Evolutionary conservation across 371 early-diverging fungal genomes (phyloP).

Genomic region (Capillidium heterosporum): DNA sequence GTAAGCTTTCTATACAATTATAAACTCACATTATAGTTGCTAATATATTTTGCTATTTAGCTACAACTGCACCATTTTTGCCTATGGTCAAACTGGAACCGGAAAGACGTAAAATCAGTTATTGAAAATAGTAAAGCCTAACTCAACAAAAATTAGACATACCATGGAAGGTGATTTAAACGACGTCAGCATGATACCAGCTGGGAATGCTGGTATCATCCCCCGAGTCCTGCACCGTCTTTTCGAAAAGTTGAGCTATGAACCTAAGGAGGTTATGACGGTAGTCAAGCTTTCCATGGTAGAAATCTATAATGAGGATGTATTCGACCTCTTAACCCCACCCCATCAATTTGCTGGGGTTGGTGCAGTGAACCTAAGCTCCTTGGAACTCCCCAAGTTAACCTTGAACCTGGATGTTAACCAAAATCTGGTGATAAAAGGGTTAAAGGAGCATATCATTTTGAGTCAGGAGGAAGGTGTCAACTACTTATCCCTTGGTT

Average conservation of each 20-base stretch:
- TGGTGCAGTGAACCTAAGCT: too few species aligned
- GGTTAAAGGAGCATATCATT: conserved; percentile 50
- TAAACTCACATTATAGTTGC: too few species aligned
- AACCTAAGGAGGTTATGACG: conserved; percentile 15
- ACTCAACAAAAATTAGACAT: conserved; percentile 9
- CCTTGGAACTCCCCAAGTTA: too few species aligned
- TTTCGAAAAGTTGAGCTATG: conserved; percentile 55
- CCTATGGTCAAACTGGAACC: conserved; percentile 94
- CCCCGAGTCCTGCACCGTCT: conserved; percentile 68
- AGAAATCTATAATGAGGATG: conserved; percentile 99
- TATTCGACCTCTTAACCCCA: conserved; percentile 69
- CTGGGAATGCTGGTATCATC: conserved; percentile 61
- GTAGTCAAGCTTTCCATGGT: conserved; percentile 89
- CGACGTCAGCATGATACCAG: conserved; percentile 13
- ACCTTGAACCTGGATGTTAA: conserved; percentile 27
- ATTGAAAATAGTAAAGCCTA: too few species aligned
- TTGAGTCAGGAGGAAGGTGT: conserved; percentile 52
- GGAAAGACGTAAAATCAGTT: conserved; percentile 93
- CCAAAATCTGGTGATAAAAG: conserved; percentile 53
- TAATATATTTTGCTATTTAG: conserved; percentile 50
- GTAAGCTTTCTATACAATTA: not conserved
- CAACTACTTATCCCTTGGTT: conserved; percentile 52
- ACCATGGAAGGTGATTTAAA: conserved; percentile 74
- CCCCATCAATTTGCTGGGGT: too few species aligned
- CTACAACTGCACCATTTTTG: conserved; percentile 97